Evolutionary conservation across 371 early-diverging fungal genomes (phyloP), one percentile per base, ranked within the genome.

Genomic region (Saksenaea vasiformis): DNA sequence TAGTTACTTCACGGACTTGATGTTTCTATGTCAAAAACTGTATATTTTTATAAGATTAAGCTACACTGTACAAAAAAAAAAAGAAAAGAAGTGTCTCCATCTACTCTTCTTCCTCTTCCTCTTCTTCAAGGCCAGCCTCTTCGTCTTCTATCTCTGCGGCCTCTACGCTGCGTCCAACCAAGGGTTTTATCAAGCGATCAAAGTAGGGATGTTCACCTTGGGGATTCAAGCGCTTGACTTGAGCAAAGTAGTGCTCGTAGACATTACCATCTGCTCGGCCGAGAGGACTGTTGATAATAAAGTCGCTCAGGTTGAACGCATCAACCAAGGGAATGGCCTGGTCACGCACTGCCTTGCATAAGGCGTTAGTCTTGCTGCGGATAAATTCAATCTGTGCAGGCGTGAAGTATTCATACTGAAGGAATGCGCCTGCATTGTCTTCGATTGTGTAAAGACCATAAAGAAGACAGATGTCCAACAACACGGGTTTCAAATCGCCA

Each of bases 221-320:
- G 54, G 90, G 90, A 73, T 95, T 93, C 57, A 86, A 85, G 55
- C 83, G 76, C 65, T 87, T 87, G 54, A 95, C 94, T 51, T 87
- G 85, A 37, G 88, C 87, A 84, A 94, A 95, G 91, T 94, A 95
- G 68, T 88, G 85, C 56, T 88, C 91, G 72, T 95, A 95, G 9
- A 92, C 86, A 70, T 95, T 88, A 65, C 97, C 97, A 62, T 96
- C 95, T 60, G 83, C 87, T 44, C 90, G 86, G 27, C 97, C 97
- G 14, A 96, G 73, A 24, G 96, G 95, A 57, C 93, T 93, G 83
- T 95, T 93, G 74, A 96, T 73, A 36, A 93, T 85, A 72, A 88
- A 95, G 76, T 96, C 97, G 22, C 90, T 76, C 76, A 90, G 87
- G 70, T 89, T 91, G 78, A 95, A 96, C 26, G 95, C 78, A 65